Conservation (phyloP, 306 rosid genomes). For the Morella rubra region DNA sequence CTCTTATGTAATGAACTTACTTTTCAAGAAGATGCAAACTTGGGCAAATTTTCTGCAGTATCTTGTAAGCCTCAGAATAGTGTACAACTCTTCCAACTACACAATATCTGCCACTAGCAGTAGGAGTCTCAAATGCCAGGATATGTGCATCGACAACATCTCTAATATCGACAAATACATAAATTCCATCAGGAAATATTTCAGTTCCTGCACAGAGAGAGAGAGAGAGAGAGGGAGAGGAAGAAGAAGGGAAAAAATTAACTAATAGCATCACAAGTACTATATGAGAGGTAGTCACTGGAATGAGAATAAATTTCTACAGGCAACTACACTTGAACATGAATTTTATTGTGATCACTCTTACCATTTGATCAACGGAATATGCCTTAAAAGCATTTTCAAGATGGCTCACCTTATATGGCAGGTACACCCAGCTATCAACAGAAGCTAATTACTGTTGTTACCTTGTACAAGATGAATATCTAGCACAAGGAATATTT, state of each 20-base stretch:
- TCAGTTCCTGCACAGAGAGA: conserved; percentile 43
- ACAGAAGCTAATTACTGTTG: neutral
- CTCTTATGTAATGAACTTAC: conserved; percentile 32
- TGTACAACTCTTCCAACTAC: conserved; percentile 54
- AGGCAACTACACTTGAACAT: neutral
- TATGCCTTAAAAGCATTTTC: neutral
- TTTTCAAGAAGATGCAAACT: conserved; percentile 47
- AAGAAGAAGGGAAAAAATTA: neutral
- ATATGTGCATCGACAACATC: conserved; percentile 81
- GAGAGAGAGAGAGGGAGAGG: too few species aligned
- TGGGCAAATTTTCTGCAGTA: conserved; percentile 53
- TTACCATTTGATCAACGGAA: neutral
- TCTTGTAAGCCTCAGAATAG: conserved; percentile 46
- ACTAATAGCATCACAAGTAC: neutral
- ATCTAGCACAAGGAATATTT: too few species aligned
- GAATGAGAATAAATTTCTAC: neutral
- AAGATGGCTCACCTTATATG: neutral
- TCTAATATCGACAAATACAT: conserved; percentile 67
- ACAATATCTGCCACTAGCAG: conserved; percentile 71
- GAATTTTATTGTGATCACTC: neutral
- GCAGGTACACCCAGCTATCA: too few species aligned
- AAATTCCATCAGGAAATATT: conserved; percentile 38
- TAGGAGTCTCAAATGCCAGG: conserved; percentile 70
- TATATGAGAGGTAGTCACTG: neutral
- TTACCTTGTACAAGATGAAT: neutral